A percentile compares a stretch with the other conserved stretches of the same genome.
Conservation (phyloP, 2,329 filamentous ascomycete genomes). For the Arachnomyces sp. region DNA sequence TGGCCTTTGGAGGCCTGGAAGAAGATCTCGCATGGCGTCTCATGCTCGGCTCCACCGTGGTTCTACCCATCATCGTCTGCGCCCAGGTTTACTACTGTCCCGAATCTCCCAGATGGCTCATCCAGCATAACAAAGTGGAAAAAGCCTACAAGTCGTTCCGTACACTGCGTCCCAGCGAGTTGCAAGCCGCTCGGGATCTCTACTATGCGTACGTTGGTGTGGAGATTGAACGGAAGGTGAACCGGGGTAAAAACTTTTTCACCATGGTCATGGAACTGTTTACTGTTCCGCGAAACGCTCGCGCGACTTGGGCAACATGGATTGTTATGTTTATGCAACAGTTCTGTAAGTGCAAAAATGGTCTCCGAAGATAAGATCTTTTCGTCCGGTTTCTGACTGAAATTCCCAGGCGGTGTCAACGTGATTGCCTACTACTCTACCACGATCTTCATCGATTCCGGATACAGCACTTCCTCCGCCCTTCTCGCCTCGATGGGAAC, state of each 20-base stretch:
- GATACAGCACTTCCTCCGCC: slow-evolving; percentile 45
- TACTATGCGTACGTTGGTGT: slow-evolving; percentile 55
- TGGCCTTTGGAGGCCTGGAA: slow-evolving; percentile 37
- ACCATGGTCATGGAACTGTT: slow-evolving; percentile 52
- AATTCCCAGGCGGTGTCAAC: slow-evolving; percentile 37
- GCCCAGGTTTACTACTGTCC: slow-evolving; percentile 59
- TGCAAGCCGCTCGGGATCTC: slow-evolving; percentile 50
- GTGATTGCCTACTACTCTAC: slow-evolving; percentile 57
- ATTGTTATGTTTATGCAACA: slow-evolving; percentile 63
- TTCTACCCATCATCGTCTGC: slow-evolving; percentile 53
- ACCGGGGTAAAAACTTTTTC: slow-evolving; percentile 44
- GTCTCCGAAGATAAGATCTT: background rate
- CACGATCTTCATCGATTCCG: slow-evolving; percentile 52
- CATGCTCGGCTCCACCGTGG: slow-evolving; percentile 61
- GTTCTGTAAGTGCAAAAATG: slow-evolving; percentile 16
- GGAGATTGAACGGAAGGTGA: slow-evolving; percentile 50
- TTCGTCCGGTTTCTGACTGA: background rate
- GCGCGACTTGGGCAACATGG: slow-evolving; percentile 49
- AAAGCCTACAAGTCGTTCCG: slow-evolving; percentile 45
- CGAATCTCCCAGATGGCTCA: slow-evolving; percentile 45
- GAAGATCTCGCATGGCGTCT: slow-evolving; percentile 57
- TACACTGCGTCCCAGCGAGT: slow-evolving; percentile 40
- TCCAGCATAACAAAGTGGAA: slow-evolving; percentile 39
- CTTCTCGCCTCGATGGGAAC: slow-evolving; percentile 57
- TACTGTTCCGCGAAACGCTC: slow-evolving; percentile 55